Conservation (phyloP, 148 eudicot species). For the Limonium bicolor region DNA sequence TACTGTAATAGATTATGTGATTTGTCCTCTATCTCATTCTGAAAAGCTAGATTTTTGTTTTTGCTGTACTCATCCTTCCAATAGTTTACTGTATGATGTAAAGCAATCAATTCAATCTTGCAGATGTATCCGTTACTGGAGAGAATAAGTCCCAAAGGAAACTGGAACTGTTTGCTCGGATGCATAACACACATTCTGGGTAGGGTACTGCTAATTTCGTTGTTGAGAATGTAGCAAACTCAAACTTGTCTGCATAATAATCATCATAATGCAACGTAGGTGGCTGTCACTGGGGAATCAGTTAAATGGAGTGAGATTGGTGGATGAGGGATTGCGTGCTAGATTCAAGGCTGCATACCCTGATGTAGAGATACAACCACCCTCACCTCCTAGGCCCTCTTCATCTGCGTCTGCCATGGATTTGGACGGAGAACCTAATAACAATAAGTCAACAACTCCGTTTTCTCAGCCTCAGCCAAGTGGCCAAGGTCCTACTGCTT, state of each 20-base stretch:
- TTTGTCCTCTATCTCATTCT: no score
- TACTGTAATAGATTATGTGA: no score
- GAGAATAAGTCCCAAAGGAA: constrained; percentile 87
- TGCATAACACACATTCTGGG: constrained; percentile 97
- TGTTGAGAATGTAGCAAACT: no score
- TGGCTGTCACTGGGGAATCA: constrained; percentile 93
- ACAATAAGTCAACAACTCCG: constrained; percentile 25
- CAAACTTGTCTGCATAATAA: no score
- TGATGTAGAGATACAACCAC: constrained; percentile 80
- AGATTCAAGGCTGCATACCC: constrained; percentile 97
- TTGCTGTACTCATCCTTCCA: background rate
- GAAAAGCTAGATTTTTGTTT: background rate
- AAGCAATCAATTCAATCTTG: constrained; percentile 2
- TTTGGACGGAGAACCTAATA: constrained; percentile 48
- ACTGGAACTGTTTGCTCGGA: constrained; percentile 91
- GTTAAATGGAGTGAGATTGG: constrained; percentile 56
- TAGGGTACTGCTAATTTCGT: no score
- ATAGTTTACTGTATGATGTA: background rate
- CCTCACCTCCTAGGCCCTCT: constrained; percentile 89
- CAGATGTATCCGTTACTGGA: constrained; percentile 97
- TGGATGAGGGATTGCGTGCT: constrained; percentile 84
- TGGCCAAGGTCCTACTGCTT: constrained; percentile 16
- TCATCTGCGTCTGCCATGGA: constrained; percentile 53
- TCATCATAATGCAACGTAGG: no score
- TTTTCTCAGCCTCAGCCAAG: constrained; percentile 16